These are phyloP conservation scores for Agrocybe pediades DNA, from an alignment of 768 basidiomycete genomes.

Conservation along the genomic window DNA sequence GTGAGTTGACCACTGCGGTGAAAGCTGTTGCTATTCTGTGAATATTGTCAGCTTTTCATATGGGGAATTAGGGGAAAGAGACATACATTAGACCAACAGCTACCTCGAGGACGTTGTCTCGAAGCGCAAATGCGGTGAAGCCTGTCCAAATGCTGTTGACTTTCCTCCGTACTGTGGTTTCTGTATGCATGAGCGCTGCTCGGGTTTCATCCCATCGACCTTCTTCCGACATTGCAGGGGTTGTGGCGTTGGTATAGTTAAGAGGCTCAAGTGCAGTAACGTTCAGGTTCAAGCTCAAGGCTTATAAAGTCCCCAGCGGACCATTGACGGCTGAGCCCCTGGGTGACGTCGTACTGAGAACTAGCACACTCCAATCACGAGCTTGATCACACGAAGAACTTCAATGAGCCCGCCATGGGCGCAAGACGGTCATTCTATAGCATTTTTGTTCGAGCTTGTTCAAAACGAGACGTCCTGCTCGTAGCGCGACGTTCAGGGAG, in stretches of 20 bases:
- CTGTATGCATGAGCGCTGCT: slow-evolving; percentile 19
- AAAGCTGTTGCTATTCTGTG: slow-evolving; percentile 39
- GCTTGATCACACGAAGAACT: too few relatives aligned
- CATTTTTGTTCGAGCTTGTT: too few relatives aligned
- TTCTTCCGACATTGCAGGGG: slow-evolving; percentile 4
- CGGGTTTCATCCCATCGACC: slow-evolving; percentile 19
- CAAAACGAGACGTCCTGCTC: too few relatives aligned
- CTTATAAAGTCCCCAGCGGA: too few relatives aligned
- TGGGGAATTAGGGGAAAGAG: not conserved
- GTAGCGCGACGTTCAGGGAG: too few relatives aligned
- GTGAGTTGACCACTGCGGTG: slow-evolving; percentile 40
- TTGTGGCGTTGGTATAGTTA: too few relatives aligned
- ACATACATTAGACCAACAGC: slow-evolving; percentile 45
- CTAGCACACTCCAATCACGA: too few relatives aligned
- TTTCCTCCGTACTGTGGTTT: slow-evolving; percentile 17
- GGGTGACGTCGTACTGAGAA: too few relatives aligned
- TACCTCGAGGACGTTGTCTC: slow-evolving; percentile 49
- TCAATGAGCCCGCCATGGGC: too few relatives aligned
- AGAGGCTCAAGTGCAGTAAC: too few relatives aligned
- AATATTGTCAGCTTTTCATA: not conserved
- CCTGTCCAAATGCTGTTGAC: slow-evolving; percentile 30
- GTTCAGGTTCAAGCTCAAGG: not conserved
- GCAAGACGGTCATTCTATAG: too few relatives aligned
- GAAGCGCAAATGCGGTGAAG: slow-evolving; percentile 31
- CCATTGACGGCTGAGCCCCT: too few relatives aligned